These are phyloP conservation scores for Pseudonitzschia multistriata DNA, from an alignment of 108 stramenopile genomes.

Conservation along the genomic window DNA sequence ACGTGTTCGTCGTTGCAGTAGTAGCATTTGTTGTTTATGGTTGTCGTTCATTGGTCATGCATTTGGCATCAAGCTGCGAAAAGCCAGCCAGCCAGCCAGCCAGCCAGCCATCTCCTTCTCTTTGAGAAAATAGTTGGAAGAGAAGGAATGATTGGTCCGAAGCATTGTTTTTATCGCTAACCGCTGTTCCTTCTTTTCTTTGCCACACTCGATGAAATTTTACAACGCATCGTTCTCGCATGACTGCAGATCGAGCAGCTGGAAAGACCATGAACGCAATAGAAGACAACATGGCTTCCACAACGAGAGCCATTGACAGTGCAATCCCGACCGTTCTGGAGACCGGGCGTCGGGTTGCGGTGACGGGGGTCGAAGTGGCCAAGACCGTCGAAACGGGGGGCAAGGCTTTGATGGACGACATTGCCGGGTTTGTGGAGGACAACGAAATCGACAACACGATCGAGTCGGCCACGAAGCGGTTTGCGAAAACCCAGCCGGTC, in stretches of 20 bases:
- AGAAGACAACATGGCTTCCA: not conserved
- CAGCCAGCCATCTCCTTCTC: too few relatives aligned
- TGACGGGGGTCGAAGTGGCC: not conserved
- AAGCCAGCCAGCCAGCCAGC: too few relatives aligned
- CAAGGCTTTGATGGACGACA: slow-evolving; percentile 1
- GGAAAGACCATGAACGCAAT: slow-evolving; percentile 3
- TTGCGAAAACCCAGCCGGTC: slow-evolving; percentile 3
- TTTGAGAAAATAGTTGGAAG: too few relatives aligned
- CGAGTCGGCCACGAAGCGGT: not conserved
- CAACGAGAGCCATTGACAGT: not conserved
- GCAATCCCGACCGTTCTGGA: not conserved
- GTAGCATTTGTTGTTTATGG: not conserved
- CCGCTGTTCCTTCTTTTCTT: not conserved
- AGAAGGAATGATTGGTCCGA: too few relatives aligned
- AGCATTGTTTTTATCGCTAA: not conserved
- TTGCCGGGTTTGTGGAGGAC: not conserved
- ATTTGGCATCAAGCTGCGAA: too few relatives aligned
- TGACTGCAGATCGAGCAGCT: not conserved
- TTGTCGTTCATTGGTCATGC: too few relatives aligned
- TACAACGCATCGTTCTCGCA: too few relatives aligned
- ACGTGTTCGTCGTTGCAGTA: not conserved
- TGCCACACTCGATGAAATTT: too few relatives aligned
- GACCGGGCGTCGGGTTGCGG: not conserved
- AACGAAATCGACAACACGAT: not conserved
- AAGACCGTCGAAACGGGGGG: not conserved